phyloP scores from a whole-genome alignment of 352 stramenopile species.

The Phytopythium chamaehyphon region DNA sequence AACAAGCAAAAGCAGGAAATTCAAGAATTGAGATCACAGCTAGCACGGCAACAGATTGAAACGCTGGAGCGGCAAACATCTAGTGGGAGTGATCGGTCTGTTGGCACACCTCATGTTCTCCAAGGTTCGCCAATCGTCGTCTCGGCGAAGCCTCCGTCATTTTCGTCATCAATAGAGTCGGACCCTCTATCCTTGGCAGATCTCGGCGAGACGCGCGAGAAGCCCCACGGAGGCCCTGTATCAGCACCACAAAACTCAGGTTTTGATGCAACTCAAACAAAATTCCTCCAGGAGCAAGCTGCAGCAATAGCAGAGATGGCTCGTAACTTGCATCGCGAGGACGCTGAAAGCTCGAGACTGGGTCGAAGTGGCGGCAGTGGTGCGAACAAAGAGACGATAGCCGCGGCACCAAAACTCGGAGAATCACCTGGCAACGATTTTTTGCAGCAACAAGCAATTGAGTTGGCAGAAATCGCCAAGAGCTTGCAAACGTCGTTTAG shows the following conservation, averaged over 20 bases:
- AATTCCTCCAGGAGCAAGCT: slow-evolving; percentile 36
- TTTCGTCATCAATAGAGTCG: background rate
- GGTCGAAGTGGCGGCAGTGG: too few species aligned
- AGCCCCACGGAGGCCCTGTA: background rate
- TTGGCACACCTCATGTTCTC: background rate
- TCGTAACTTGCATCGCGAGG: slow-evolving; percentile 29
- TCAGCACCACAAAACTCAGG: background rate
- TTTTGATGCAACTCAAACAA: slow-evolving; percentile 20
- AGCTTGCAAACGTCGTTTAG: slow-evolving; percentile 56
- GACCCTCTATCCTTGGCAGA: background rate
- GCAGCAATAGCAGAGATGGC: slow-evolving; percentile 33
- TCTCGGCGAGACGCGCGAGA: background rate
- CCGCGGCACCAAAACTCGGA: background rate
- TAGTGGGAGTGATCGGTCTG: background rate
- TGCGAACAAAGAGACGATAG: too few species aligned
- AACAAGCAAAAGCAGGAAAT: slow-evolving; percentile 73
- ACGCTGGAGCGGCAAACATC: background rate
- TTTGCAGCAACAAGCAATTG: slow-evolving; percentile 56
- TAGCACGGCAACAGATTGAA: slow-evolving; percentile 14
- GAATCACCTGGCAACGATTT: slow-evolving; percentile 28
- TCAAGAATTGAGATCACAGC: slow-evolving; percentile 34
- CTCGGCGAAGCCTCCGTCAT: background rate
- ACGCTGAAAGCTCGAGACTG: slow-evolving; percentile 10
- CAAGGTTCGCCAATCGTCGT: background rate
- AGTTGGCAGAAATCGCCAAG: slow-evolving; percentile 57